Evolutionary conservation across 1,139 yeast genomes (phyloP).

Genomic region (Debaryomycetaceae sp.): DNA sequence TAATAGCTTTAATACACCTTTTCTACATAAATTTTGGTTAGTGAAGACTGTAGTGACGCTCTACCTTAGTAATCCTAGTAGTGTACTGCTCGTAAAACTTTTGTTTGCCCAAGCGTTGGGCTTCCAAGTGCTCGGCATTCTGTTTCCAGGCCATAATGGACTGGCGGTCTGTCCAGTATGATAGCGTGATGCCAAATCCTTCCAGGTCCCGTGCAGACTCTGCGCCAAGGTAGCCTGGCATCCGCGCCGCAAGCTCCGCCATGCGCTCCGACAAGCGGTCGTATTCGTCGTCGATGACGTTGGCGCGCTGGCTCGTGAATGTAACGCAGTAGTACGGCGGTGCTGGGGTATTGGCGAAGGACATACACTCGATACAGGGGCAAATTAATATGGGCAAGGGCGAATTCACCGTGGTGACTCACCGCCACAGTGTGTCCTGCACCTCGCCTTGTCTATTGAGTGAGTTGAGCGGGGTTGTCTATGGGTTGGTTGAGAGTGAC

Average conservation of each 20-base stretch:
- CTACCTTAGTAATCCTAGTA: slow-evolving; percentile 14
- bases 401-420: neutral
- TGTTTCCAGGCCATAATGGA: slow-evolving; percentile 14
- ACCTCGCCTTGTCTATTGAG: too few species aligned
- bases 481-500: too few species aligned
- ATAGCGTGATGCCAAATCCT: slow-evolving; percentile 15
- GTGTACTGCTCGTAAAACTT: slow-evolving; percentile 12
- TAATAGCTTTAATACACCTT: neutral
- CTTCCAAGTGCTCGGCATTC: slow-evolving; percentile 13
- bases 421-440: too few species aligned
- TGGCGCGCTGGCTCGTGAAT: slow-evolving; percentile 11
- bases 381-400: neutral
- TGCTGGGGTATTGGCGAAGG: slow-evolving; percentile 11
- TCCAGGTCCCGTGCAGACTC: slow-evolving; percentile 13
- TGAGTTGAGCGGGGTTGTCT: too few species aligned
- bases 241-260: slow-evolving; percentile 12
- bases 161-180: slow-evolving; percentile 15
- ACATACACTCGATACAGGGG: too few species aligned
- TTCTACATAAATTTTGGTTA: neutral
- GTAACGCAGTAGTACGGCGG: slow-evolving; percentile 15
- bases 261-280: slow-evolving; percentile 9
- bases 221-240: slow-evolving; percentile 15
- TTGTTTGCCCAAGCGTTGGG: slow-evolving; percentile 12
- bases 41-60: slow-evolving; percentile 10
- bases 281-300: slow-evolving; percentile 10